These are phyloP conservation scores for Eragrostis tef DNA, from an alignment of 202 grass and related monocot genomes.

Conservation along the genomic window DNA sequence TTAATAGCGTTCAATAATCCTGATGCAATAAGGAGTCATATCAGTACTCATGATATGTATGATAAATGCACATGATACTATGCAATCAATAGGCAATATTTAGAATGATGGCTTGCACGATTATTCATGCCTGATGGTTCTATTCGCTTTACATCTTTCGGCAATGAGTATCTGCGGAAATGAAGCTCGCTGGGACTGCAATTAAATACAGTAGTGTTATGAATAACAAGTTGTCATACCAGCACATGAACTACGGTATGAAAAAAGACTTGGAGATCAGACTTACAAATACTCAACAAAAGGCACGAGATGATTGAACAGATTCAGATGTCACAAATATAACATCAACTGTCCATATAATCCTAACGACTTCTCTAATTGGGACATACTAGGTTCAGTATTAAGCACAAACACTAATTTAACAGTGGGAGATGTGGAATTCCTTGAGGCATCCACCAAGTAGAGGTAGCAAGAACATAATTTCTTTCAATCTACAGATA, in stretches of 20 bases:
- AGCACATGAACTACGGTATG: background rate
- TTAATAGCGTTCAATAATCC: constrained; percentile 14
- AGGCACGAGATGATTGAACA: background rate
- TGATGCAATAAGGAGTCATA: constrained; percentile 8
- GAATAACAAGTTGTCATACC: constrained; percentile 17
- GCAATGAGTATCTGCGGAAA: constrained; percentile 18
- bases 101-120: constrained; percentile 5
- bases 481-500: background rate
- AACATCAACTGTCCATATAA: background rate
- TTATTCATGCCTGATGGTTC: constrained; percentile 43
- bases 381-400: background rate
- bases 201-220: background rate
- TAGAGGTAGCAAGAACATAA: background rate
- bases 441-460: background rate
- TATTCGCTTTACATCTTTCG: constrained; percentile 10
- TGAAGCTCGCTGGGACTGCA: background rate
- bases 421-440: background rate
- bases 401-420: constrained; percentile 15
- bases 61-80: background rate
- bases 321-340: constrained; percentile 9
- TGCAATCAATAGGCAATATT: background rate
- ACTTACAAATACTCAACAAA: constrained; percentile 2
- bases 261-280: background rate
- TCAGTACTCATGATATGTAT: background rate
- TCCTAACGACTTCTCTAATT: background rate